Evolutionary conservation across 1,139 yeast species (phyloP), one percentile per base, ranked within the genome.

Genomic region (Neolecta irregularis): DNA sequence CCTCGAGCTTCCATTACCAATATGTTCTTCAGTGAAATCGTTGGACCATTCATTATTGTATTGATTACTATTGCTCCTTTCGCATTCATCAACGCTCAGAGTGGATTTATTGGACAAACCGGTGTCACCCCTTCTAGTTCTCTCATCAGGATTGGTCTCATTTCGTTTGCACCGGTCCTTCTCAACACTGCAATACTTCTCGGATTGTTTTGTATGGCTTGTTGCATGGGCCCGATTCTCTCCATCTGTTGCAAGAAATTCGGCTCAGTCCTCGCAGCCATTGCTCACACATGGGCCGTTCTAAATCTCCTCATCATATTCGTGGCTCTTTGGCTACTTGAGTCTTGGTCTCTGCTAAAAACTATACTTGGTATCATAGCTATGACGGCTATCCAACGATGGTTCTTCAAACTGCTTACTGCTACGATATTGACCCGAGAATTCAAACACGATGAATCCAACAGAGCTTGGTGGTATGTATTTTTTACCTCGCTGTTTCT

Each of bases 191-290:
- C 93, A 65, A 58, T 55, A 19, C 50, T 60, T 21, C 37, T 54
- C 46, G 76, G 75, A 32, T 62, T 88, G 48, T 78, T 68, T 48
- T 81, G 71, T 51, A 57, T 83, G 60, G 80, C 96, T 12, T 88
- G 98, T 64, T 88, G 96, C 66, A 83, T 93, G 26, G 98, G 96
- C 56, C 98, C 98, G 51, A 53, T 88, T 55, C 72, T 88, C 48
- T 91, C 92, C 41, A 59, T 83, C 61, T 88, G 99, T 62, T 91
- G 98, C 66, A 88, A 88, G 71, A 79, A 80, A 68, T 85, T 96
- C 40, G 93, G 95, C 61, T 77, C 96, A 20, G 94, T 81, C 35
- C 74, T 83, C 71, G 98, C 99, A 30, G 96, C 81, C 52, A 63
- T 91, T 57, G 94, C 96, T 25, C 99, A 88, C 56, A 96, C 95